These are phyloP conservation scores for Trichoderma endophyticum DNA, from an alignment of 2,329 filamentous ascomycete genomes.

Conservation along the genomic window DNA sequence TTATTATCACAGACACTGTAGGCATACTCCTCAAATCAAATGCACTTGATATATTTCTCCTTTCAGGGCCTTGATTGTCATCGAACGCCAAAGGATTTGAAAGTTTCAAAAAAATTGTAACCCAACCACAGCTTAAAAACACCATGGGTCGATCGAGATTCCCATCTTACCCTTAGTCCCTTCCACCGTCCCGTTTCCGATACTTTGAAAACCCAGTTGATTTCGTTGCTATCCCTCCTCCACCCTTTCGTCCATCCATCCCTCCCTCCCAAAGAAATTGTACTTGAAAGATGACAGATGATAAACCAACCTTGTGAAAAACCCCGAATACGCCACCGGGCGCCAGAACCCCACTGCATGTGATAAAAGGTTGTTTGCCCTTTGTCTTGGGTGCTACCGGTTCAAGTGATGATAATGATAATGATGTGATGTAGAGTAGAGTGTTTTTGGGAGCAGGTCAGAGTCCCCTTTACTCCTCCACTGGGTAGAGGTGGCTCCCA, in stretches of 20 bases:
- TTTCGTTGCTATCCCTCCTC: constrained; percentile 2
- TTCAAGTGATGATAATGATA: constrained; percentile 3
- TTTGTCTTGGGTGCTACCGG: background rate
- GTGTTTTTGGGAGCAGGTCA: background rate
- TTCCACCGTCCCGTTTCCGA: background rate
- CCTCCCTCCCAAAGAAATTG: constrained; percentile 1
- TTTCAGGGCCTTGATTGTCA: background rate
- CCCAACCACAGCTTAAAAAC: background rate
- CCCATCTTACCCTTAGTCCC: background rate
- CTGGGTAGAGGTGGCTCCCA: constrained; percentile 81
- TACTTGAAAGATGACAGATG: constrained; percentile 3
- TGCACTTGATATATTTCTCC: background rate
- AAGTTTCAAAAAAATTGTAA: background rate
- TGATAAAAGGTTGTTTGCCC: background rate
- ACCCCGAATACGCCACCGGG: constrained; percentile 20
- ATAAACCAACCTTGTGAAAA: constrained; percentile 11
- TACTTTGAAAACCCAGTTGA: background rate
- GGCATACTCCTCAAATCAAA: background rate
- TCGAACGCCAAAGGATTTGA: background rate
- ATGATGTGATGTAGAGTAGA: background rate
- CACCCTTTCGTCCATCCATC: background rate
- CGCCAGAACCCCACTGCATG: constrained; percentile 14
- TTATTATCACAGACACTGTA: background rate
- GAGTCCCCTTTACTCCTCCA: constrained; percentile 51
- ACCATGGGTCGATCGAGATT: background rate